These are phyloP conservation scores for Tolypocladium pustulatum DNA, from an alignment of 2,329 filamentous ascomycete species.

Conservation along the genomic window DNA sequence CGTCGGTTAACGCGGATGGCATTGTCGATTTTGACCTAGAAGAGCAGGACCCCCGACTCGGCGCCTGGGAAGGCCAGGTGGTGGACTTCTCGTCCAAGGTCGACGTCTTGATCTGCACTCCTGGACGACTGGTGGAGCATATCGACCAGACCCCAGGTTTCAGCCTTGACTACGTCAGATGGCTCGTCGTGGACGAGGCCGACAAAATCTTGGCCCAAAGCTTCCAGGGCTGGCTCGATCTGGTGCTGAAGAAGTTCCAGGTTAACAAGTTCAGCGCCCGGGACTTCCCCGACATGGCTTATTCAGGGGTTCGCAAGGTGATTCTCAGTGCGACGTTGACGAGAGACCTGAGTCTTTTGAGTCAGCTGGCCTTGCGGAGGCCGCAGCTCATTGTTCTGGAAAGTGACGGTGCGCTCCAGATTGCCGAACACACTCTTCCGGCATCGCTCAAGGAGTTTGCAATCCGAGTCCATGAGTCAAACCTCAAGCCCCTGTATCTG, in stretches of 20 bases:
- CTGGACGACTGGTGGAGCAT: conserved; percentile 85
- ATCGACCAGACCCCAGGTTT: conserved; percentile 77
- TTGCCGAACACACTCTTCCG: conserved; percentile 47
- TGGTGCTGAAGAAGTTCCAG: conserved; percentile 55
- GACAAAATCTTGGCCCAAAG: conserved; percentile 85
- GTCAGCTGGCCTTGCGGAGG: conserved; percentile 58
- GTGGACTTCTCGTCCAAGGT: conserved; percentile 59
- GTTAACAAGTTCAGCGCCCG: conserved; percentile 36
- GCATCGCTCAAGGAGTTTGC: conserved; percentile 51
- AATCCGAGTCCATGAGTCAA: conserved; percentile 57
- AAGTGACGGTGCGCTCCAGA: conserved; percentile 32
- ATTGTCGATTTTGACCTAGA: conserved; percentile 10
- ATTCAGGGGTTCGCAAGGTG: conserved; percentile 60
- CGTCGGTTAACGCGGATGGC: conserved; percentile 7
- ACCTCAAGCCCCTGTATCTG: conserved; percentile 75
- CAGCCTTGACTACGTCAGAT: conserved; percentile 64
- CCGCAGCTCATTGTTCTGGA: conserved; percentile 72
- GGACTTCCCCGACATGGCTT: conserved; percentile 41
- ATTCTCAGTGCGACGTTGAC: conserved; percentile 91
- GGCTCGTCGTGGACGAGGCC: conserved; percentile 89
- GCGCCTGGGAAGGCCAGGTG: conserved; percentile 38
- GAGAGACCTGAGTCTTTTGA: conserved; percentile 69
- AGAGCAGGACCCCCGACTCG: conserved; percentile 18
- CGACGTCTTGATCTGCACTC: conserved; percentile 84
- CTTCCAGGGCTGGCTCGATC: conserved; percentile 81